Base-by-base conservation (phyloP, 768 basidiomycete species). In the Gyrodon lividus region DNA sequence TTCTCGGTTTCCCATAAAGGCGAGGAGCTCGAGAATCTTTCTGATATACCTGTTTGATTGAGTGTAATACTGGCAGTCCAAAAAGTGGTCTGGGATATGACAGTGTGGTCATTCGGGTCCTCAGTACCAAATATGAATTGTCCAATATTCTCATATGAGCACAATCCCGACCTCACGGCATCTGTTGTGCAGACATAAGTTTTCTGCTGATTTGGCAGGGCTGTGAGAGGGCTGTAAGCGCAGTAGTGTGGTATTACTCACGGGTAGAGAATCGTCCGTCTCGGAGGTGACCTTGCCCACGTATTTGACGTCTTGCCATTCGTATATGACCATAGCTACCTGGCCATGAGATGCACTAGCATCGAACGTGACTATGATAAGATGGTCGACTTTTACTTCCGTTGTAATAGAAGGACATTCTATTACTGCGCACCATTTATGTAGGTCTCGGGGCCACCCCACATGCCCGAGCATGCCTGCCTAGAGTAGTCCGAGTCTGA, bases 401-500 rank as follows among this genome's bases (percentile, higher is more conserved):
- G 23, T 44, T 26, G 17, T 37, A 23, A 5, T 31, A 12, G 19
- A 42, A 20, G 51, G 35, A 46, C 28, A 53, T 37, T 57, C 13
- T 41, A 38, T 40, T 44, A 28, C n/a, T 50, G 49, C 70, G 50
- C 73, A 91, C 89, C 87, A 68, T 92, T 91, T 60, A 97, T 93
- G 70, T 82, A 87, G 26, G 94, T 87, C 37, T 82, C 77, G 43
- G 77, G 65, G 34, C 83, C 82, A 23, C 82, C 89, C 84, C 90
- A 98, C 92, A 98, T 96, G 47, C 95, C 95, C 54, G 89, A 92
- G 72, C 95, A 98, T 68, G 87, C 86, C 75, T 98, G 93, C 43
- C 90, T 82, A 26, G 88, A 81, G 72, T 85, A 86, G 70, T 93
- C 92, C 67, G 81, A 82, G 69, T 88, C 88, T 28, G 79, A 67